phyloP scores from a whole-genome alignment of 1,284 basidiomycete genomes.

The Sutorius eximius region DNA sequence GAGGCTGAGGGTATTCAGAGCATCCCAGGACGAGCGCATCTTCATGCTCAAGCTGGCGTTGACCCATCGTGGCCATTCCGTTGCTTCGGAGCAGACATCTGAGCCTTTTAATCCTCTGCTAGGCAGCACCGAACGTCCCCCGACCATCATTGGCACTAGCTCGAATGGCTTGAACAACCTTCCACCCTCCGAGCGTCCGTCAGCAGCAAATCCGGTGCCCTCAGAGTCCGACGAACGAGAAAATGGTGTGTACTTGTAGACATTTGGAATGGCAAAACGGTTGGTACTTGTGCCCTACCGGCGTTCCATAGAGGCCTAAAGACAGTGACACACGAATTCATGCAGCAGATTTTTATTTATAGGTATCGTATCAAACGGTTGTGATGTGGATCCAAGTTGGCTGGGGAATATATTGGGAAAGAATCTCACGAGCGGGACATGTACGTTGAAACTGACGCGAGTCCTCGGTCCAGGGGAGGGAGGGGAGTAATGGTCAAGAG shows the following conservation, averaged over 20 bases:
- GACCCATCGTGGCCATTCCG: constrained; percentile 56
- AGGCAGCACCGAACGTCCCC: constrained; percentile 5
- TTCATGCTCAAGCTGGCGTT: constrained; percentile 64
- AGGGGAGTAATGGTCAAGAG: constrained; percentile 36
- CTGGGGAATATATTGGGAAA: neutral
- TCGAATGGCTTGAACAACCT: constrained; percentile 16
- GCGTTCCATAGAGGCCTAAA: too few relatives aligned
- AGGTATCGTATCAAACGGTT: neutral
- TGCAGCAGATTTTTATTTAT: neutral
- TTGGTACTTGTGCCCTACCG: neutral
- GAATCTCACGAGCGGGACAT: neutral
- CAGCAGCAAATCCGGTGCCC: neutral
- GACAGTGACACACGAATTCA: constrained; percentile 2
- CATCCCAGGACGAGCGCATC: constrained; percentile 71
- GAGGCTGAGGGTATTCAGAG: constrained; percentile 43
- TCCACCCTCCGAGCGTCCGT: neutral
- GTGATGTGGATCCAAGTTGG: neutral
- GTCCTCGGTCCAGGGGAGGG: neutral
- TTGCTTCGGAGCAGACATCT: constrained; percentile 23
- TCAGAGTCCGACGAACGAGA: constrained; percentile 5
- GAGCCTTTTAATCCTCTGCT: neutral
- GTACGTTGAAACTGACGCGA: neutral
- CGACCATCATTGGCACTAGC: constrained; percentile 1
- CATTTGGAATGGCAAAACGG: neutral
- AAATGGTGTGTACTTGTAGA: constrained; percentile 32